Evolutionary conservation across 805 yeast species (phyloP), one percentile per base, ranked within the genome.

Genomic region (Saccharomyces mikatae): DNA sequence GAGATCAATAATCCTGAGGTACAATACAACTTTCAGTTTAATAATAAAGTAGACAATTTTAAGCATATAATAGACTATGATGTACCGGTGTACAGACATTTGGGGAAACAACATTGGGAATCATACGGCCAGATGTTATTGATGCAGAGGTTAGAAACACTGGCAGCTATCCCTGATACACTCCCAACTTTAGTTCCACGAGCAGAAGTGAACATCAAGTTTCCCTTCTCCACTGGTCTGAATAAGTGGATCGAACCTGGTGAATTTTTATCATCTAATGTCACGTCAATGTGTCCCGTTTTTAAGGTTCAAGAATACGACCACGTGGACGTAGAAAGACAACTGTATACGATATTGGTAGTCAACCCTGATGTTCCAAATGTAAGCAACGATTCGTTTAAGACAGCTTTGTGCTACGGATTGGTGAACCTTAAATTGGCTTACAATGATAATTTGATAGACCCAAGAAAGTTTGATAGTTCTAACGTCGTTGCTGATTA

Each of bases 351-450:
- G 0, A 77, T 91, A 8, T 68, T 92, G 48, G 72, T 94, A 50
- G 94, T 94, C 28, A 91, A 92, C 68, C 97, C 97, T 17, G 99
- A 94, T 71, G 81, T 83, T 48, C 97, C 98, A 14, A 90, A 90
- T 64, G 63, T 88, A 53, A 77, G 70, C 48, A 76, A 72, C 44
- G 91, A 92, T 72, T 71, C 87, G 1, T 92, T 71, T 74, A 76
- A 76, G 53, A 87, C 96, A 2, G 79, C 82, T 3, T 74, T 94
- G 58, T 86, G 84, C 61, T 91, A 87, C 80, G 96, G 89, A 2
- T 76, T 91, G 56, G 70, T 80, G 51, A 86, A 92, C 67, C 77
- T 91, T 30, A 76, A 80, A 48, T 69, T 89, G 31, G 71, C 54
- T 28, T 81, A 82, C 62, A 76, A 76, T 56, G 81, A 84, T 58